Percentiles rank a stretch among this genome's conserved stretches.
phyloP scores from a whole-genome alignment of 495 filamentous ascomycete species.

The Niebla homalea region DNA sequence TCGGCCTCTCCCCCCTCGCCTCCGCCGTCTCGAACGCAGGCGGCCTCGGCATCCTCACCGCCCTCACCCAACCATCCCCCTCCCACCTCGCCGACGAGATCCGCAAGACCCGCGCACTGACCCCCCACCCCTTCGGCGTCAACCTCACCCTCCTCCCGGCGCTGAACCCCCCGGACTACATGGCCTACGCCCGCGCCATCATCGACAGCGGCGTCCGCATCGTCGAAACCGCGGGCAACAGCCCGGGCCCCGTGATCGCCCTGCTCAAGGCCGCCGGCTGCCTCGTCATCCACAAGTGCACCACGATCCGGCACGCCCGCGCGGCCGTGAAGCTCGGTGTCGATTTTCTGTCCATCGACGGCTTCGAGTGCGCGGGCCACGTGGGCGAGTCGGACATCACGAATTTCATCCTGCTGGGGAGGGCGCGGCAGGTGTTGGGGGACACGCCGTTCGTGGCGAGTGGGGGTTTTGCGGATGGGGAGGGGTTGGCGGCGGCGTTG shows the following conservation, averaged over 20 bases:
- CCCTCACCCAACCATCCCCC: conserved; percentile 85
- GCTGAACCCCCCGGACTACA: conserved; percentile 80
- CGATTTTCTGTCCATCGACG: conserved; percentile 92
- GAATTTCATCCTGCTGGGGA: conserved; percentile 85
- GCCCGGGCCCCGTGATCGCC: conserved; percentile 78
- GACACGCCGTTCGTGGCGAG: conserved; percentile 83
- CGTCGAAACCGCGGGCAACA: conserved; percentile 95
- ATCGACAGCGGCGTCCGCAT: conserved; percentile 89
- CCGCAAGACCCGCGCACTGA: conserved; percentile 70
- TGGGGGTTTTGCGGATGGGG: conserved; percentile 89
- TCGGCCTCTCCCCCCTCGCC: conserved; percentile 53
- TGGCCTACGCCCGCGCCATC: conserved; percentile 79
- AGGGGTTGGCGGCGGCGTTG: conserved; percentile 87
- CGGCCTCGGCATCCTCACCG: conserved; percentile 81
- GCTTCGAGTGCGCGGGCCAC: conserved; percentile 94
- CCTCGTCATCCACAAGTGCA: conserved; percentile 92
- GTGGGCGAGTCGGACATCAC: conserved; percentile 95
- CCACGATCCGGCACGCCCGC: conserved; percentile 86
- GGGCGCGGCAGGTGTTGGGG: conserved; percentile 70
- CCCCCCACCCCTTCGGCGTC: conserved; percentile 80
- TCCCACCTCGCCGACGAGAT: conserved; percentile 93
- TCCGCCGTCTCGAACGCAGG: conserved; percentile 91
- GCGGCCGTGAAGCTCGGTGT: conserved; percentile 88
- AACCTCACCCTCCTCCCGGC: conserved; percentile 93
- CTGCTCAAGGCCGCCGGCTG: conserved; percentile 69